Conservation (phyloP, 805 yeast genomes). For the Zygosaccharomyces bisporus region DNA sequence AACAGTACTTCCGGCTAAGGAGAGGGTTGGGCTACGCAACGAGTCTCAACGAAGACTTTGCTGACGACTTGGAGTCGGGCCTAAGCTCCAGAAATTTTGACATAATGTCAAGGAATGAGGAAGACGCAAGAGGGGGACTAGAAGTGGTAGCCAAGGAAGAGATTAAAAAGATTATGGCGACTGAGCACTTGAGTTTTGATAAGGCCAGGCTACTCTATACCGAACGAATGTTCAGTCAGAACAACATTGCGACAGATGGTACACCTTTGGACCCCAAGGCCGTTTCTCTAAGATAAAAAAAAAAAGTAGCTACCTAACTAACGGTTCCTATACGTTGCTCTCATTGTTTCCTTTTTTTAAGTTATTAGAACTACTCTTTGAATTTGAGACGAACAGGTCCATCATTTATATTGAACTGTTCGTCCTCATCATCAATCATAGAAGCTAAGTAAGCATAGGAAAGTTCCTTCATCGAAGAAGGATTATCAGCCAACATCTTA, state of each 20-base stretch:
- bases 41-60: slow-evolving; percentile 35
- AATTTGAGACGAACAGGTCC: slow-evolving; percentile 22
- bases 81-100: slow-evolving; percentile 58
- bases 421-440: slow-evolving; percentile 18
- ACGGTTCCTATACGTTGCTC: neutral
- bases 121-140: slow-evolving; percentile 61
- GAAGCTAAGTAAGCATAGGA: slow-evolving; percentile 46
- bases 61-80: slow-evolving; percentile 54
- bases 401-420: slow-evolving; percentile 16
- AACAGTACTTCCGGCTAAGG: slow-evolving; percentile 18
- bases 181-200: slow-evolving; percentile 53
- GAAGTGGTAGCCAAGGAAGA: slow-evolving; percentile 50
- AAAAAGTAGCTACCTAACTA: neutral
- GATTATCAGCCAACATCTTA: slow-evolving; percentile 1
- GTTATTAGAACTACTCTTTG: slow-evolving; percentile 5
- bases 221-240: slow-evolving; percentile 42
- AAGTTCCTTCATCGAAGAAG: slow-evolving; percentile 8
- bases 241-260: slow-evolving; percentile 62
- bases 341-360: neutral
- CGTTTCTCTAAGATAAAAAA: slow-evolving; percentile 40
- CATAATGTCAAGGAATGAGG: slow-evolving; percentile 43
- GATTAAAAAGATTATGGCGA: slow-evolving; percentile 53
- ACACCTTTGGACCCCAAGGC: slow-evolving; percentile 64
- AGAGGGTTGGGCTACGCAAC: slow-evolving; percentile 28
- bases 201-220: slow-evolving; percentile 60